A percentile compares a stretch with the other conserved stretches of the same genome.
Conservation (phyloP, 768 basidiomycete species). For the Tephrocybe rancida region DNA sequence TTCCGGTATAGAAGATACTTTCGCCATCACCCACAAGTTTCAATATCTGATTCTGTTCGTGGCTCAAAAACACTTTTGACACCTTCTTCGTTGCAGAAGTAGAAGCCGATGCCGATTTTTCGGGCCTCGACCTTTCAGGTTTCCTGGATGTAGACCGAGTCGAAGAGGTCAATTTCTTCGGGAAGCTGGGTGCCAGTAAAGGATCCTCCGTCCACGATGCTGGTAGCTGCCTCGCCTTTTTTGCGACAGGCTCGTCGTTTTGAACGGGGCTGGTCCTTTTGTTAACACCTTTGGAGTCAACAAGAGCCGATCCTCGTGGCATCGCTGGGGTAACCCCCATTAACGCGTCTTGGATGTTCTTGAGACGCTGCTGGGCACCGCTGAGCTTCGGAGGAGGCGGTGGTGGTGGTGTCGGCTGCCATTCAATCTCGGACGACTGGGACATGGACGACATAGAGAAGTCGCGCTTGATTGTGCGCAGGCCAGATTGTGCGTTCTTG, state of each 20-base stretch:
- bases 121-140: constrained; percentile 6
- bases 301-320: constrained; percentile 26
- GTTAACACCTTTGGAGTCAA: constrained; percentile 31
- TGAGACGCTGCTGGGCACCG: constrained; percentile 45
- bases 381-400: constrained; percentile 25
- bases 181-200: constrained; percentile 36
- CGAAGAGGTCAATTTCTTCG: constrained; percentile 18
- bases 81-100: constrained; percentile 31
- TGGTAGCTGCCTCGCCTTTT: constrained; percentile 62
- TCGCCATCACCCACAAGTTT: constrained; percentile 70
- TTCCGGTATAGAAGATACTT: constrained; percentile 95
- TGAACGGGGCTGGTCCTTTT: constrained; percentile 38
- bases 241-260: constrained; percentile 32
- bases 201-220: constrained; percentile 44
- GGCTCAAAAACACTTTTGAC: constrained; percentile 65
- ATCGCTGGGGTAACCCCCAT: constrained; percentile 23
- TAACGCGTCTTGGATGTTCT: constrained; percentile 62
- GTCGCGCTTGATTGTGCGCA: constrained; percentile 62
- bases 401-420: constrained; percentile 40
- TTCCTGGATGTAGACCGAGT: constrained; percentile 8
- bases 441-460: constrained; percentile 47
- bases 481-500: constrained; percentile 55
- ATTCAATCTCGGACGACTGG: constrained; percentile 45
- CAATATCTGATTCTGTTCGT: constrained; percentile 86
- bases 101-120: constrained; percentile 13